A percentile compares a stretch with the other conserved stretches of the same genome.
phyloP scores from a whole-genome alignment of 345 rosid species.

The Aurinia saxatilis region DNA sequence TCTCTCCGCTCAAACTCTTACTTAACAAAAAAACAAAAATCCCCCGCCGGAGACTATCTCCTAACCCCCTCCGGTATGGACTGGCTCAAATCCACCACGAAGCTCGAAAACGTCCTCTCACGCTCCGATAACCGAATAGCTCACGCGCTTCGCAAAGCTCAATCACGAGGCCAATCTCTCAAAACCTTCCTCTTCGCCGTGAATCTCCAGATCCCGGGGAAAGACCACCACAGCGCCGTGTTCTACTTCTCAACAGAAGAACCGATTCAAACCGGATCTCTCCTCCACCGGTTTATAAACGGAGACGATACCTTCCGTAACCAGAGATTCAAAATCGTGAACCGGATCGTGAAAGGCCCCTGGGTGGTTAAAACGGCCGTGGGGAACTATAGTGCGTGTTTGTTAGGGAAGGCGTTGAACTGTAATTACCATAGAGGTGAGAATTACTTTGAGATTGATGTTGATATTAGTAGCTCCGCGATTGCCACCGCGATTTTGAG shows the following conservation, averaged over 20 bases:
- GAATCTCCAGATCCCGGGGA: slow-evolving; percentile 85
- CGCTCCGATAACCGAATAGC: slow-evolving; percentile 80
- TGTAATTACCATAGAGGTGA: slow-evolving; percentile 70
- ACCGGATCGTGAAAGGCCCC: slow-evolving; percentile 85
- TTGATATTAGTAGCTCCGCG: slow-evolving; percentile 68
- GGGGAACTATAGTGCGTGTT: slow-evolving; percentile 74
- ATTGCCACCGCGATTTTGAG: slow-evolving; percentile 69
- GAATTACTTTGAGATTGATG: slow-evolving; percentile 84
- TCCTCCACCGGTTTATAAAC: slow-evolving; percentile 65
- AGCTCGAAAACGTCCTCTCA: slow-evolving; percentile 68
- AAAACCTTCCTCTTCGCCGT: slow-evolving; percentile 77
- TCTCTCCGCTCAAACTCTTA: slow-evolving; percentile 57
- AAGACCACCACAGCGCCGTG: slow-evolving; percentile 76
- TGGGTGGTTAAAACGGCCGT: slow-evolving; percentile 81
- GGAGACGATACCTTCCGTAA: slow-evolving; percentile 71
- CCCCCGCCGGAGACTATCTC: slow-evolving; percentile 64
- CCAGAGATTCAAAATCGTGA: slow-evolving; percentile 85
- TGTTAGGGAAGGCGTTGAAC: slow-evolving; percentile 78
- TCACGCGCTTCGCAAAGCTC: slow-evolving; percentile 49
- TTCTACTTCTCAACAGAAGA: slow-evolving; percentile 81
- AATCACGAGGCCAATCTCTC: slow-evolving; percentile 48
- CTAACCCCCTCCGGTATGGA: slow-evolving; percentile 86
- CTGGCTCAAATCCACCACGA: slow-evolving; percentile 61
- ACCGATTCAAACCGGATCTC: slow-evolving; percentile 53
- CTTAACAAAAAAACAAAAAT: slow-evolving; percentile 49